phyloP scores from a whole-genome alignment of 805 yeast genomes.

The Wilhelminamyces savonicus region DNA sequence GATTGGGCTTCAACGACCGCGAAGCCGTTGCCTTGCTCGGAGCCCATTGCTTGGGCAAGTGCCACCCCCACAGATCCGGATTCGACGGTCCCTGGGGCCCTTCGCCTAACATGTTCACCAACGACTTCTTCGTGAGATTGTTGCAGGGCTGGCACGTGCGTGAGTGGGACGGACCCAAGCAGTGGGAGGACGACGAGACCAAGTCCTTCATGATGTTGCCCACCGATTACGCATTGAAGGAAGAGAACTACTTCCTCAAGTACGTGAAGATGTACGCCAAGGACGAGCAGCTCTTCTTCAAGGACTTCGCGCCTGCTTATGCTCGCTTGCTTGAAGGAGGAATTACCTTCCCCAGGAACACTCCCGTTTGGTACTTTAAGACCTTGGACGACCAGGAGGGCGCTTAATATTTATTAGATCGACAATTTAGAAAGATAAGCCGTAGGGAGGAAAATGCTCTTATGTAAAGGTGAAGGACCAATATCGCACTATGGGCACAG shows the following conservation, averaged over 20 bases:
- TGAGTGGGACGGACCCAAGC: conserved; percentile 36
- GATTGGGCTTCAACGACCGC: conserved; percentile 40
- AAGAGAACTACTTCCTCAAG: conserved; percentile 39
- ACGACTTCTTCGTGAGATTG: conserved; percentile 32
- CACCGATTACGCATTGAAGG: conserved; percentile 48
- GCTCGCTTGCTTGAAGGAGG: conserved; percentile 41
- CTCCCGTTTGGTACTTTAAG: conserved; percentile 4
- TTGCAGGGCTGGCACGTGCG: conserved; percentile 49
- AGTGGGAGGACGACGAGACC: conserved; percentile 34
- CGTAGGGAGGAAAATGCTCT: background rate
- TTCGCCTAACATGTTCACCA: conserved; percentile 33
- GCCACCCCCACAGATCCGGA: conserved; percentile 32
- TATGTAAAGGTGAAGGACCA: too few relatives aligned
- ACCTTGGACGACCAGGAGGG: conserved; percentile 8
- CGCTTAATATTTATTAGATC: background rate
- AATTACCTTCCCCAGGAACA: conserved; percentile 8
- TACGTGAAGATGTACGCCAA: conserved; percentile 44
- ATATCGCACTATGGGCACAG: too few relatives aligned
- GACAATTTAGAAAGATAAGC: too few relatives aligned
- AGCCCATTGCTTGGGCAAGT: conserved; percentile 37
- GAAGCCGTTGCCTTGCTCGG: conserved; percentile 38
- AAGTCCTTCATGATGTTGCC: conserved; percentile 50
- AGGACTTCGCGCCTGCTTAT: conserved; percentile 43
- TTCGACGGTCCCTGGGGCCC: conserved; percentile 39
- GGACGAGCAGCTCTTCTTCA: conserved; percentile 43